phyloP scores from a whole-genome alignment of 768 basidiomycete genomes.

The Rhodosporidiobolus sp. region DNA sequence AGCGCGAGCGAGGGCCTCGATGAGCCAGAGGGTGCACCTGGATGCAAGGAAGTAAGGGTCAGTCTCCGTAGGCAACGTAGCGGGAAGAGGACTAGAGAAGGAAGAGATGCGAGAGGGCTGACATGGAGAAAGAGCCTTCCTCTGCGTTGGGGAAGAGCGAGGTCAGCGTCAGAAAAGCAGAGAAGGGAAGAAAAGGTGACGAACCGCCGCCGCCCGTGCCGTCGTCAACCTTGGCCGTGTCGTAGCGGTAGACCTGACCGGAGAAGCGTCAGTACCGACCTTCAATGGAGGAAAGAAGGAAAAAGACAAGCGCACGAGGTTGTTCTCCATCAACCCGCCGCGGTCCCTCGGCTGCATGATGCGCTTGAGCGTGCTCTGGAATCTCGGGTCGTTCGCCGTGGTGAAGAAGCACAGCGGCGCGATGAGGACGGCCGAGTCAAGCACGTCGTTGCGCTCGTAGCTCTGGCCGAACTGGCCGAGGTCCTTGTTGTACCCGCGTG shows the following conservation, averaged over 20 bases:
- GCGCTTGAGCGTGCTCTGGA: constrained; percentile 75
- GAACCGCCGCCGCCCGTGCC: constrained; percentile 65
- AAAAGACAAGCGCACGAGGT: constrained; percentile 55
- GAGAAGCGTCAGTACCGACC: too few relatives aligned
- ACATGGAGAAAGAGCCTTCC: constrained; percentile 51
- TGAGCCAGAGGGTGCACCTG: constrained; percentile 58
- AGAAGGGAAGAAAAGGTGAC: neutral
- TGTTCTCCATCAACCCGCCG: constrained; percentile 60
- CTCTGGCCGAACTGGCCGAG: constrained; percentile 57
- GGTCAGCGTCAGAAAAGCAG: too few relatives aligned
- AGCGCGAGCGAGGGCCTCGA: constrained; percentile 84
- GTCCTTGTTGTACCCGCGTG: constrained; percentile 72
- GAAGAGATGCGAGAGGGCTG: too few relatives aligned
- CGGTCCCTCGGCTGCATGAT: constrained; percentile 83
- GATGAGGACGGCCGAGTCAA: constrained; percentile 85
- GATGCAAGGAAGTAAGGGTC: constrained; percentile 46
- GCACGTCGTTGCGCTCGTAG: constrained; percentile 69
- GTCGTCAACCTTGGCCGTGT: constrained; percentile 77
- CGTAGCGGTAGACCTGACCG: constrained; percentile 65
- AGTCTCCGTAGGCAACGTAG: neutral
- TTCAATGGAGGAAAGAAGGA: too few relatives aligned
- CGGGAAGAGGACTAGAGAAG: constrained; percentile 6
- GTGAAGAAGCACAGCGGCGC: constrained; percentile 89
- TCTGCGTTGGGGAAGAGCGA: neutral
- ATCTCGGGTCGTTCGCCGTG: constrained; percentile 67